Conservation (phyloP, 345 rosid genomes). For the Moricandia moricandioides region DNA sequence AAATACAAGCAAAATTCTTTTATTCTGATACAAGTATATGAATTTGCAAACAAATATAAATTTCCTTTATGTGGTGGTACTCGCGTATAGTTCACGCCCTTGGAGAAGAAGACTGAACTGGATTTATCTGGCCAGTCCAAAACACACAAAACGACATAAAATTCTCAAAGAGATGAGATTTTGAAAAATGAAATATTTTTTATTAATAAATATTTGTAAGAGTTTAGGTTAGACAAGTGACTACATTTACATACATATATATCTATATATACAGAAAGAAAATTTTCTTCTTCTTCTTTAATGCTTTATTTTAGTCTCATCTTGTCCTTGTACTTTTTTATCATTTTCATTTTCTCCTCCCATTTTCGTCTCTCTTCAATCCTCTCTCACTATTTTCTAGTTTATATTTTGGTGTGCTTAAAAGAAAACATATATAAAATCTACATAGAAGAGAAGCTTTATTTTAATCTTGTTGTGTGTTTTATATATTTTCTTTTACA, state of each 20-base stretch:
- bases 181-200: constrained; percentile 26
- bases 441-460: constrained; percentile 36
- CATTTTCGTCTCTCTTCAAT: constrained; percentile 29
- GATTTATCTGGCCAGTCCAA: constrained; percentile 11
- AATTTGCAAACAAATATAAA: not conserved
- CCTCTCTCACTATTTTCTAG: constrained; percentile 15
- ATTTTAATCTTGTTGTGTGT: constrained; percentile 35
- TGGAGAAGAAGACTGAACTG: constrained; percentile 5
- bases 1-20: no score
- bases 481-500: constrained; percentile 30
- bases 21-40: no score
- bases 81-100: constrained; percentile 30
- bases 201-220: constrained; percentile 14
- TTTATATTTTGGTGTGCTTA: not conserved
- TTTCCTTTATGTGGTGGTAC: not conserved
- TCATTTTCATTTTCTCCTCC: constrained; percentile 26
- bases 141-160: constrained; percentile 38
- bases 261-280: constrained; percentile 21
- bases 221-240: constrained; percentile 43
- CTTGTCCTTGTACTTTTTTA: constrained; percentile 37
- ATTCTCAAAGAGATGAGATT: not conserved
- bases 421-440: constrained; percentile 20
- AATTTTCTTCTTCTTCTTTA: constrained; percentile 33
- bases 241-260: constrained; percentile 34
- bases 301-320: constrained; percentile 38